These are phyloP conservation scores for Backusella australiensis DNA, from an alignment of 192 early-diverging fungal genomes.

Conservation along the genomic window DNA sequence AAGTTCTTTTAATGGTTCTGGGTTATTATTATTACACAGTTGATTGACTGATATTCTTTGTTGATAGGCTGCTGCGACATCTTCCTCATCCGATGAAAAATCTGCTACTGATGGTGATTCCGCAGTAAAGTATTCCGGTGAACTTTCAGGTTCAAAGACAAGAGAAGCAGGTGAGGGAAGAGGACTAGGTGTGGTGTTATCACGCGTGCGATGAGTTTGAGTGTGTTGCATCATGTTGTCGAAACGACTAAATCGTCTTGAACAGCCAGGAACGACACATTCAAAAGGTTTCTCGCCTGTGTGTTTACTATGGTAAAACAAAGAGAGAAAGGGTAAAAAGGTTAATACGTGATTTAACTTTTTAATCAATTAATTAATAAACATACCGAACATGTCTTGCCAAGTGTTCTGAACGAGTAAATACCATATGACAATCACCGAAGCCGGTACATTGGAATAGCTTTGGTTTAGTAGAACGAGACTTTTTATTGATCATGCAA, in stretches of 20 bases:
- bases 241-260: constrained; percentile 68
- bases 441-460: constrained; percentile 51
- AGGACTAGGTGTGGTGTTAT: not conserved
- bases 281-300: constrained; percentile 64
- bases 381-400: constrained; percentile 46
- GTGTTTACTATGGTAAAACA: constrained; percentile 21
- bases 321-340: not conserved
- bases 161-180: not conserved
- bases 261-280: constrained; percentile 63
- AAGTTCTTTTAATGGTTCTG: not conserved
- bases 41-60: not conserved
- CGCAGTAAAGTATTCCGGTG: not conserved
- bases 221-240: constrained; percentile 84
- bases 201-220: constrained; percentile 57
- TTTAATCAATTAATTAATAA: not conserved
- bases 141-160: not conserved
- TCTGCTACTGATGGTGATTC: not conserved
- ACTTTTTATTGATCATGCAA: not conserved
- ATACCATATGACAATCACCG: constrained; percentile 53
- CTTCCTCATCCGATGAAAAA: not conserved
- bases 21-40: not conserved
- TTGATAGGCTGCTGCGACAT: not conserved
- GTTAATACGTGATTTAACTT: not conserved
- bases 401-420: constrained; percentile 53
- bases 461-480: constrained; percentile 23